These are phyloP conservation scores for Angomonas ambiguus DNA, from an alignment of 208 protist species.

Conservation along the genomic window DNA sequence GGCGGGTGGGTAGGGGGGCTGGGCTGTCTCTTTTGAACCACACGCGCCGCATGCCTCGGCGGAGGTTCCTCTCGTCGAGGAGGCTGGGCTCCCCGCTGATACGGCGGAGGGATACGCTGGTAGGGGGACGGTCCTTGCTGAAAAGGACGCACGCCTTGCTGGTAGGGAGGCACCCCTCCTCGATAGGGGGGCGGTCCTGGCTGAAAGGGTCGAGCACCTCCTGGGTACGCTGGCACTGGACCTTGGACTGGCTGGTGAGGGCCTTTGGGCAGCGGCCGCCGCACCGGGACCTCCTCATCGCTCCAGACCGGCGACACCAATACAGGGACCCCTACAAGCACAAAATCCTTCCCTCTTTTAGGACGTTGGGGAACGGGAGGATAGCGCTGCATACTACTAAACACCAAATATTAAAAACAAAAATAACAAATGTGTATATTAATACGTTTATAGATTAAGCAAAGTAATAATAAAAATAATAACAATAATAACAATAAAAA, in stretches of 20 bases:
- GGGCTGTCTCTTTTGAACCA: not conserved
- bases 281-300: not conserved
- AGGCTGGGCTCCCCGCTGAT: not conserved
- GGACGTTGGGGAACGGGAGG: not conserved
- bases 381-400: too few relatives aligned
- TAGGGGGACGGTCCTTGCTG: not conserved
- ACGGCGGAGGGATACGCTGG: not conserved
- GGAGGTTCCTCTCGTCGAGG: not conserved
- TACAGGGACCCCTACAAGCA: not conserved
- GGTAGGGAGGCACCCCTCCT: not conserved
- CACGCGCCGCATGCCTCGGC: not conserved
- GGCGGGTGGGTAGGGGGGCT: not conserved
- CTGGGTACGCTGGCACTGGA: not conserved
- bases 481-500: constrained; percentile 8
- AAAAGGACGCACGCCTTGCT: not conserved
- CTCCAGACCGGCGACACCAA: not conserved
- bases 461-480: too few relatives aligned
- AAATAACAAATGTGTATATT: too few relatives aligned
- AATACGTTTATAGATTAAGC: too few relatives aligned
- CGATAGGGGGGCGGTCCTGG: not conserved
- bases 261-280: too few relatives aligned
- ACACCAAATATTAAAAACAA: too few relatives aligned
- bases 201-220: not conserved
- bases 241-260: not conserved
- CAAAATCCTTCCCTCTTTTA: constrained; percentile 1